Percentiles rank a stretch among this genome's conserved stretches.
Conservation (phyloP, 1,139 yeast genomes). For the Taphrina betulina region DNA sequence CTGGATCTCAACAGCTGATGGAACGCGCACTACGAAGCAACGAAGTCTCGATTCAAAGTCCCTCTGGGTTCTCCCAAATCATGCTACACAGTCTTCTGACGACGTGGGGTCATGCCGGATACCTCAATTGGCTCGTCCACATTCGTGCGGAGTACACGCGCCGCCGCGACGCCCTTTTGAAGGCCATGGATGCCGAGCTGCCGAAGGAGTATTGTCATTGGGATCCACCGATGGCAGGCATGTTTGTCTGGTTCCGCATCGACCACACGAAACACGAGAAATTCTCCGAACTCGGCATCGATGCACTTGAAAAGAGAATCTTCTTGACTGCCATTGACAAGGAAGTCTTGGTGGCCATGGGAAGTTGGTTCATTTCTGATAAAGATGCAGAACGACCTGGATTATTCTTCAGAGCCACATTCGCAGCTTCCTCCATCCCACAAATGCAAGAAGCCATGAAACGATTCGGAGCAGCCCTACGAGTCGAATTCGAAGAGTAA, state of each 20-base stretch:
- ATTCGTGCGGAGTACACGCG: conserved; percentile 77
- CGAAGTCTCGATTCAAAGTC: conserved; percentile 78
- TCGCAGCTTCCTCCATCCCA: conserved; percentile 75
- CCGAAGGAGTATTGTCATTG: conserved; percentile 58
- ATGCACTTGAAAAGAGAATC: conserved; percentile 61
- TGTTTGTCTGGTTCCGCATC: conserved; percentile 78
- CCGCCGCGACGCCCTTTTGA: conserved; percentile 75
- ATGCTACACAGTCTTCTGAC: conserved; percentile 61
- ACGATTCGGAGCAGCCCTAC: conserved; percentile 61
- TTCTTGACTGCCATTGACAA: conserved; percentile 63
- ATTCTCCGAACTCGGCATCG: conserved; percentile 56
- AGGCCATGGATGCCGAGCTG: conserved; percentile 60
- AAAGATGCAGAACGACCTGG: conserved; percentile 43
- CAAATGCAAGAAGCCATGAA: conserved; percentile 59
- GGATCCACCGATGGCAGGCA: conserved; percentile 84
- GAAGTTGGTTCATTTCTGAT: conserved; percentile 68
- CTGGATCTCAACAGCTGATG: conserved; percentile 65
- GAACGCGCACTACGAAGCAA: conserved; percentile 71
- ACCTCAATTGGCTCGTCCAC: conserved; percentile 84
- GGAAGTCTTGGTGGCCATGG: conserved; percentile 80
- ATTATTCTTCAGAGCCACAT: conserved; percentile 85
- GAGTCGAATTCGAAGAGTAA: conserved; percentile 44
- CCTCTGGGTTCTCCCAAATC: conserved; percentile 79
- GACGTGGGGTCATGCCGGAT: conserved; percentile 73
- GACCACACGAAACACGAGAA: conserved; percentile 81